Evolutionary conservation across 805 yeast species (phyloP).

Genomic region (Wickerhamomyces kurtzmanii): DNA sequence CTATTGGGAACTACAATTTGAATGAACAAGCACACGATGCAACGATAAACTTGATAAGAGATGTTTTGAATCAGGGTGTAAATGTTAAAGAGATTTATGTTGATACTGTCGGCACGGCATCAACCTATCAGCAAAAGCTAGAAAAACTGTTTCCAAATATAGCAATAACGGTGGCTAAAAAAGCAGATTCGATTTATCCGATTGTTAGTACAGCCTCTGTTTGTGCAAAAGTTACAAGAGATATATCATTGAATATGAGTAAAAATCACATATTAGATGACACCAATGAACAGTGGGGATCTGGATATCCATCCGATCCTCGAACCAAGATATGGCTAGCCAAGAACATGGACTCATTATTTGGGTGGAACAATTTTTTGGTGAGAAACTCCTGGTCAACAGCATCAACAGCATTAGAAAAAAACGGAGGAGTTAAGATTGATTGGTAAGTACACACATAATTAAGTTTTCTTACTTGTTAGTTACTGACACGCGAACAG

Average conservation of each 20-base stretch:
- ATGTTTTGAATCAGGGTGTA: constrained; percentile 51
- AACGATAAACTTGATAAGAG: constrained; percentile 70
- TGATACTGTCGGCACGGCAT: constrained; percentile 97
- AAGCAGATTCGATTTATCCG: constrained; percentile 90
- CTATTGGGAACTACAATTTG: constrained; percentile 45
- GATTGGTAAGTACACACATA: too few species aligned
- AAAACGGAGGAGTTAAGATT: constrained; percentile 40
- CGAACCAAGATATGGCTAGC: constrained; percentile 73
- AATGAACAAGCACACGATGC: constrained; percentile 97
- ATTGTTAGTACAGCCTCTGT: constrained; percentile 92
- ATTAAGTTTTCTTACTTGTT: too few species aligned
- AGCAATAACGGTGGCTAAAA: constrained; percentile 77
- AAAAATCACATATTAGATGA: constrained; percentile 17
- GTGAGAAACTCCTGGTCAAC: constrained; percentile 94
- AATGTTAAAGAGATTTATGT: constrained; percentile 67
- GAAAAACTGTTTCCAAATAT: constrained; percentile 57
- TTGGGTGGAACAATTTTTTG: constrained; percentile 77
- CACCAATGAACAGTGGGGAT: constrained; percentile 43
- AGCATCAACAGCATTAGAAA: constrained; percentile 59
- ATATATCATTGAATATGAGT: constrained; percentile 37
- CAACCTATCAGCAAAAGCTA: constrained; percentile 68
- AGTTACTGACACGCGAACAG: too few species aligned
- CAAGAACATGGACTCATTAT: constrained; percentile 50
- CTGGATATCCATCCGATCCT: constrained; percentile 95
- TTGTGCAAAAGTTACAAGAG: constrained; percentile 95